Conservation (phyloP, 139 green algal genomes). For the Medakamo hakoo region DNA sequence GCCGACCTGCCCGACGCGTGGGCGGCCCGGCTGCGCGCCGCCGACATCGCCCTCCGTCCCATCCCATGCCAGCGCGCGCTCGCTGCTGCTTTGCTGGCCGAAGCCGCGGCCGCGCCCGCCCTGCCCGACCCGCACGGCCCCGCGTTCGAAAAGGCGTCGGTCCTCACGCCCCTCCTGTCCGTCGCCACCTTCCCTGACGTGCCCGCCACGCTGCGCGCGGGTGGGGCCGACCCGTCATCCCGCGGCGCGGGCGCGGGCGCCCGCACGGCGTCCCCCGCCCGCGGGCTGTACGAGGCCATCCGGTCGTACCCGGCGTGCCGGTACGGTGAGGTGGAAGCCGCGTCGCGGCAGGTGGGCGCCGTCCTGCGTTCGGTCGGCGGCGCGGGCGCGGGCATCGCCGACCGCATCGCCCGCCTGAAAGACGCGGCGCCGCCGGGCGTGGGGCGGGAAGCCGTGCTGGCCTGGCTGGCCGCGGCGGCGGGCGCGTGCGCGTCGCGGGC, state of each 20-base stretch:
- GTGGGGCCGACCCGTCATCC: too few species aligned
- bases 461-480: slow-evolving; percentile 11
- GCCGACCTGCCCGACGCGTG: background rate
- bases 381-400: slow-evolving; percentile 7
- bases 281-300: slow-evolving; percentile 7
- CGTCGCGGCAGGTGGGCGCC: slow-evolving; percentile 1
- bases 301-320: slow-evolving; percentile 14
- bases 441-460: slow-evolving; percentile 9
- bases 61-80: slow-evolving; percentile 2
- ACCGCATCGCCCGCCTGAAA: slow-evolving; percentile 3
- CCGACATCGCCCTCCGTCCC: slow-evolving; percentile 7
- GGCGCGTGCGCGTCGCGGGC: slow-evolving; percentile 4
- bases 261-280: slow-evolving; percentile 3
- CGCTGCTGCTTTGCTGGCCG: slow-evolving; percentile 2
- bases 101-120: slow-evolving; percentile 3
- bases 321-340: slow-evolving; percentile 2
- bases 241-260: slow-evolving; percentile 3
- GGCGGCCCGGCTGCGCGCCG: background rate
- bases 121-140: background rate
- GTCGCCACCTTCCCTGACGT: slow-evolving; percentile 4
- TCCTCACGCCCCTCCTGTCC: slow-evolving; percentile 7
- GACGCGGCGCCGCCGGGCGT: background rate
- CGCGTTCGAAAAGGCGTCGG: background rate
- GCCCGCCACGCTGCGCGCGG: too few species aligned
- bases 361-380: background rate